Base-by-base conservation (phyloP, 345 rosid genomes). In the Kandelia obovata region DNA sequence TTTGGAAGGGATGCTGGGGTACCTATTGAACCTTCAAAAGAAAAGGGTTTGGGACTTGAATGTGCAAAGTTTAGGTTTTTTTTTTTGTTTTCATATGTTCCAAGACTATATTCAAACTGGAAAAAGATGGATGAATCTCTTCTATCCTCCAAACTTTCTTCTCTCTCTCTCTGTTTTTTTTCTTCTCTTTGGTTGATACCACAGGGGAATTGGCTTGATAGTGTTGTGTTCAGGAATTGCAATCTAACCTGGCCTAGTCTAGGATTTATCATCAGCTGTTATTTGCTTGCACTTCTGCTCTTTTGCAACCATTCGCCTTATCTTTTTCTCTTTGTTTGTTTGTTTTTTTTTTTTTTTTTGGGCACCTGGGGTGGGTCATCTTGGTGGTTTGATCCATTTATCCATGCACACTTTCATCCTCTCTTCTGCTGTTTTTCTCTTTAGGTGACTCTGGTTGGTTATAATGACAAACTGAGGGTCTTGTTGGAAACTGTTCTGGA, bases 391-490 rank as follows among this genome's bases (percentile, higher is more conserved):
- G 19, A 53, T 53, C 21, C 43, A 28, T 57, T 66, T 13, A 20
- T 70, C 56, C 58, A 49, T 63, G 10, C 51, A 59, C 51, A 21
- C 31, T 23, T 32, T 68, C 43, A 53, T 63, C 43, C 28, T 46
- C 35, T 66, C 21, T 28, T 55, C 5, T 20, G n/a, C 26, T 30
- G 37, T 73, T 65, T 70, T 66, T 43, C 62, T 65, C 23, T 73
- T 64, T 51, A 94, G 97, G 87, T 94, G 74, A 86, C 86, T 39
- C 74, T 95, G 77, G 28, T 81, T 73, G 98, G 98, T 73, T 94
- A 91, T 80, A 91, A 91, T 81, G 88, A 94, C 88, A 94, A 91
- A 68, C 65, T 94, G 81, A 86, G 87, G 81, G 87, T 72, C 81
- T 79, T 94, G 67, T 79, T 94, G 82, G 95, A 91, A 73, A 87